Evolutionary conservation across 106 monocot genomes (phyloP), one percentile per base, ranked within the genome.

Genomic region (Allium cepa): DNA sequence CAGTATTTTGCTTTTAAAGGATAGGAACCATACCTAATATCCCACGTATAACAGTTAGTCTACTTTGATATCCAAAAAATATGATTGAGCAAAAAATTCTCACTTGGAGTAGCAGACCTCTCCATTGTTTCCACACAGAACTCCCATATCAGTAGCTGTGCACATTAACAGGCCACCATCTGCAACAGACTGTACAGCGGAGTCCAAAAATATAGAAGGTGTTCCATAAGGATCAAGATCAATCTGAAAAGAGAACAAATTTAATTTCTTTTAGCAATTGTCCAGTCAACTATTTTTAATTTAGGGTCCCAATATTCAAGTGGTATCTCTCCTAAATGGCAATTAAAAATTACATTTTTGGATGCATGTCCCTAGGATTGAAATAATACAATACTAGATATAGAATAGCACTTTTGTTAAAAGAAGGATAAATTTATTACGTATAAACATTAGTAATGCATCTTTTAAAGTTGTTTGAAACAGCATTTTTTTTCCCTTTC

Each of bases 21-120:
- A 57, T 91, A 96, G 15, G 86, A 91, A 15, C 95, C 95, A 76
- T 96, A 96, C 77, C 95, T 96, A 53, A 48, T 66, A 36, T 66
- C 57, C 11, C 13, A 59, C 9, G 63, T 56, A 7, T 55, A 49
- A 11, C 15, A 47, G 45, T 76, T 71, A 64, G 67, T 28, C 11
- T 8, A 64, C 8, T 17, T 55, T 27, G 36, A 36, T 36, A 36
- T 36, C 36, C 36, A 9, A 16, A 9, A 7, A 72, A 57, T 28
- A 52, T 55, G n/a, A 63, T 57, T 36, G 16, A 66, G 47, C 18
- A 49, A 13, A 46, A 58, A 66, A 55, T 57, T 15, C 92, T 80
- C 76, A 96, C 95, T 96, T 96, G 65, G 95, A 88, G 84, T 91
- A 86, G 80, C 95, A 96, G 22, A 88, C 95, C 73, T 96, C 95